Base-by-base conservation (phyloP, 1,284 basidiomycete species). In the Malassezia caprae region DNA sequence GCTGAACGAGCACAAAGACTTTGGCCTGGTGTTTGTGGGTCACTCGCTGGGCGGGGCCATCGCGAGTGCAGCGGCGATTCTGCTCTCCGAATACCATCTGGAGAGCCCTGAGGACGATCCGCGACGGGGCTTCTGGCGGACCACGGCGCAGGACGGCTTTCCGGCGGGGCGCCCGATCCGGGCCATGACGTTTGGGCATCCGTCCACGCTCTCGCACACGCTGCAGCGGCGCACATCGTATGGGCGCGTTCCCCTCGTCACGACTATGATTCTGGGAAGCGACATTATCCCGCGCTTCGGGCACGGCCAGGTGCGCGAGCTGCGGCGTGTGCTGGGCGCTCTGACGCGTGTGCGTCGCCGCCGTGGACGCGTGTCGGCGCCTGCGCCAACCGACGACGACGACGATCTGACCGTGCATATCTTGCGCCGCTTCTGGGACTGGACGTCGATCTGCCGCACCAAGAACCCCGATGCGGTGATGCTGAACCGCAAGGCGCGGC, bases 11-110 rank as follows among this genome's bases (percentile, higher is more conserved):
- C 62, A 72, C 47, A 45, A 58, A 15, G 70, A 61, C 15, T 73
- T 70, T 42, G 67, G 67, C 12, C 41, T 73, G 40, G 65, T 70
- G 57, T 68, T 72, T 49, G 68, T 65, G 23, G 71, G 71, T 1
- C 71, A 73, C 41, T 70, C 68, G 31, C 54, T 73, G 10, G 71
- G 71, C 11, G 71, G 67, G 8, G 67, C 69, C 0, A 69, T 73
- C 26, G 68, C 68, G n/a, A 67, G 65, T 52, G 64, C 68, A 5
- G 68, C 68, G 2, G 65, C 63, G 12, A 54, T 73, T 47, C 60
- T 72, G 42, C 51, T 73, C 6, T 62, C 61, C 12, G 64, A 71
- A 52, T 73, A 71, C 60, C 61, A 61, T 30, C 51, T 63, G 4
- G 63, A 65, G 10, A 58, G 56, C 5, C 51, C 34, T 3, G 19